Evolutionary conservation across 2,329 filamentous ascomycete genomes (phyloP), one percentile per base, ranked within the genome.

Genomic region (Tricladium varicosporioides): DNA sequence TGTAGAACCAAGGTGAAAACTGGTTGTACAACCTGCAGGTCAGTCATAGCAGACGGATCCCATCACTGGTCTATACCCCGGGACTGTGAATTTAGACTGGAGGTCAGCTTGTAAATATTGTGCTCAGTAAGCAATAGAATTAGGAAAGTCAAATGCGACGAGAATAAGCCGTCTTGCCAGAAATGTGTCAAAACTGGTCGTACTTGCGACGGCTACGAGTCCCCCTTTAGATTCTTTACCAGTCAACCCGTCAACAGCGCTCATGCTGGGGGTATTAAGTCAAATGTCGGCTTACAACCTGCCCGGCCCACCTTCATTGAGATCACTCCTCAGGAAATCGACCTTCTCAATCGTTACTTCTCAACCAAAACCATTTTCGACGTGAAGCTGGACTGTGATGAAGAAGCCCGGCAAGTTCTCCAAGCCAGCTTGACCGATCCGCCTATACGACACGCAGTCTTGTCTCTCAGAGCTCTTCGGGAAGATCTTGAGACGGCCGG

Each of bases 11-110:
- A 75, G 53, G 73, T 75, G 14, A 76, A 76, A 58, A 76, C 73
- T 13, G 75, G 74, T 48, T 76, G 75, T 64, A 63, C 59, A 63
- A 76, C 75, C 51, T 77, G 75, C 72, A 74, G 74, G 75, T 76
- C 16, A 70, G 72, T 71, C 33, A 57, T 59, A 60, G 55, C 40
- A 44, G 53, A 18, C 49, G 56, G 32, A 48, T 63, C 48, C 57
- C 54, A 50, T 62, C 52, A 27, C 48, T 36, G 46, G 40, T 63
- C 50, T 59, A 63, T 53, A 59, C 54, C 51, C 40, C 56, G 51
- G 56, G 55, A 51, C 47, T 51, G 50, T 57, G 53, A 57, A 55
- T 60, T 51, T 57, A 44, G 56, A 59, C 32, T 42, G 45, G 51
- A 61, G 40, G 49, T 54, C 48, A 56, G 33, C 49, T 52, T 60